These are phyloP conservation scores for Yarrowia phangngaensis DNA, from an alignment of 805 yeast genomes.

Conservation along the genomic window DNA sequence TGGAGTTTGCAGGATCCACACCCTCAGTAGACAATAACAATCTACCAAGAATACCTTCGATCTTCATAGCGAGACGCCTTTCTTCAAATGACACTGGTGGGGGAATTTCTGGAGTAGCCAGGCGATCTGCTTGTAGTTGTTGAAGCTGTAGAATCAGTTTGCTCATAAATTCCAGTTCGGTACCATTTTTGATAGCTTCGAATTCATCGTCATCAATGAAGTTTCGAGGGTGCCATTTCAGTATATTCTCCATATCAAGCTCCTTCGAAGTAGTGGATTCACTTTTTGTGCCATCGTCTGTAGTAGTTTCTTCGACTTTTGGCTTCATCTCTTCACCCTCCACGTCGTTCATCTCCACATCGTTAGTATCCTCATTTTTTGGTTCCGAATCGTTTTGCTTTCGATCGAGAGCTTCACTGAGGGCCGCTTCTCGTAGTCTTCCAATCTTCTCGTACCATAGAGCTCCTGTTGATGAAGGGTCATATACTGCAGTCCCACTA, in stretches of 20 bases:
- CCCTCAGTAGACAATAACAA: conserved; percentile 37
- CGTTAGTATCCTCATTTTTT: conserved; percentile 28
- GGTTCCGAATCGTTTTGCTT: conserved; percentile 28
- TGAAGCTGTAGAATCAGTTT: conserved; percentile 49
- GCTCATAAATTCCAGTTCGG: conserved; percentile 45
- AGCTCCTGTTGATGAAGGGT: conserved; percentile 38
- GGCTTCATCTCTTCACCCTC: conserved; percentile 27
- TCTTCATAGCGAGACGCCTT: conserved; percentile 38
- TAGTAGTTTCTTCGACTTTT: conserved; percentile 31
- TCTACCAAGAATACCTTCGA: conserved; percentile 43
- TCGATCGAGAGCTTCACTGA: conserved; percentile 23
- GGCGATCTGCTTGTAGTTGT: conserved; percentile 49
- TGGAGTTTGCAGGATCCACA: conserved; percentile 6
- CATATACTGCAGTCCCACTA: conserved; percentile 54
- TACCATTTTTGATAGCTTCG: conserved; percentile 46
- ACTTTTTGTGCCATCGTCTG: conserved; percentile 17
- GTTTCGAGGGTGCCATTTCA: conserved; percentile 51
- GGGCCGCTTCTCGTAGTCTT: neutral
- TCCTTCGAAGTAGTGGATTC: neutral
- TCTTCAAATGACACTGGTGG: conserved; percentile 35
- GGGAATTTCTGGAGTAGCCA: conserved; percentile 32
- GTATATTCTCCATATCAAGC: conserved; percentile 38
- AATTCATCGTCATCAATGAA: conserved; percentile 51
- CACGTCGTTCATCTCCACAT: conserved; percentile 28
- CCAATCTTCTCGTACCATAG: conserved; percentile 40